Base-by-base conservation (phyloP, 2,329 filamentous ascomycete genomes). In the Alternaria gansuensis region DNA sequence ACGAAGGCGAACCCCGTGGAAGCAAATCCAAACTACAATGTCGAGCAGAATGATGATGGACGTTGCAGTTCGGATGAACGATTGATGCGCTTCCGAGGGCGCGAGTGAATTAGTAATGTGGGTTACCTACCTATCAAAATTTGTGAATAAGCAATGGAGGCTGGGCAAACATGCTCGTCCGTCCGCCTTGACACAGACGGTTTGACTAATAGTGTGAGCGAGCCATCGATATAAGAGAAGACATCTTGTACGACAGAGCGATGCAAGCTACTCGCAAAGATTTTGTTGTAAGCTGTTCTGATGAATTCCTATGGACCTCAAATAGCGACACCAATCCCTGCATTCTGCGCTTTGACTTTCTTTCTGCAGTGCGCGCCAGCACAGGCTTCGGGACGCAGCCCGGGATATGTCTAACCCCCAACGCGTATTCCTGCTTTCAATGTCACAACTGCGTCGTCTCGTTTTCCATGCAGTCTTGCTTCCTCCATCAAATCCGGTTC, bases 71-170 rank as follows among this genome's bases (percentile, higher is more conserved):
- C 51, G 55, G 59, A 54, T 41, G 31, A 23, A 44, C 51, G 17
- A 37, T 44, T 45, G 31, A 52, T 54, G 53, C 39, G 50, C 50
- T 53, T 54, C 59, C 59, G 55, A 33, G 28, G 48, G 44, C 31
- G 51, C 17, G 17, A 41, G 39, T n/a, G 10, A 29, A 60, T 65
- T 65, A 65, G 48, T 61, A 65, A 65, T 63, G 45, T 6, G 11
- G 43, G 31, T 51, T 46, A 26, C 28, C 48, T 46, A 26, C 28
- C 24, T 17, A 37, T 31, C 29, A 37, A 43, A 43, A 14, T n/a
- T 10, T n/a, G 31, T 63, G 41, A 63, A 48, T 64, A 64, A 64
- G 56, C 59, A 52, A 46, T 13, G 37, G 34, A n/a, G 11, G 49
- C 34, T 36, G 13, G 21, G 24, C 24, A 21, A 14, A 5, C 26